Base-by-base conservation (phyloP, 768 basidiomycete genomes). In the Boletus eberwhitei region DNA sequence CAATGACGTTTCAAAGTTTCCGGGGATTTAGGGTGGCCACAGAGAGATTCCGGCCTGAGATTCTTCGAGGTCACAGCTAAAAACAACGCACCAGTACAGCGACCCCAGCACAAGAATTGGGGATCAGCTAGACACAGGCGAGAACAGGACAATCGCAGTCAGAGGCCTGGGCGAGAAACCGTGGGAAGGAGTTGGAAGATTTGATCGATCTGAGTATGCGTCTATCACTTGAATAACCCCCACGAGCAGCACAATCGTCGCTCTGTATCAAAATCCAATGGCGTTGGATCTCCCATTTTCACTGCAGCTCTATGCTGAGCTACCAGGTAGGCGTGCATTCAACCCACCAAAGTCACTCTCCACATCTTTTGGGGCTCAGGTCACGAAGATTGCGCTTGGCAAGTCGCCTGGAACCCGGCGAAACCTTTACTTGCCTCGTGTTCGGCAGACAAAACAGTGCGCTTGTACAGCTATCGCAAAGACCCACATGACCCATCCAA, bases 371-470 rank as follows among this genome's bases (percentile, higher is more conserved):
- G 43, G 36, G 43, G 31, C 43, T 24, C 66, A 79, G 90, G 87
- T 8, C 93, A 97, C 69, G 78, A 84, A 31, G 92, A 93, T 59
- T 82, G 90, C 50, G 90, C 86, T 8, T 98, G 95, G 95, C 77
- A 85, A 50, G 77, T 90, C 29, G 83, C 90, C 6, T 98, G 93
- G 91, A 96, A 96, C 68, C 90, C 93, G 0, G 72, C 76, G 3
- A 83, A 87, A 52, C 83, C 90, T 0, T 65, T 95, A 19, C 75
- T 99, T 14, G 93, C 96, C 0, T 94, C 94, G 6, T 99, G 95
- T 68, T 98, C 96, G 5, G 85, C 90, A 7, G 97, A 99, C 73
- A 97, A 93, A 72, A 84, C 91, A 2, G 87, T 98, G 52, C 81
- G 93, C 39, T 72, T 98, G 44, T 98, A 92, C 68, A 75, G 75